These are phyloP conservation scores for Closterium sp. DNA, from an alignment of 139 green algal species.

Conservation along the genomic window DNA sequence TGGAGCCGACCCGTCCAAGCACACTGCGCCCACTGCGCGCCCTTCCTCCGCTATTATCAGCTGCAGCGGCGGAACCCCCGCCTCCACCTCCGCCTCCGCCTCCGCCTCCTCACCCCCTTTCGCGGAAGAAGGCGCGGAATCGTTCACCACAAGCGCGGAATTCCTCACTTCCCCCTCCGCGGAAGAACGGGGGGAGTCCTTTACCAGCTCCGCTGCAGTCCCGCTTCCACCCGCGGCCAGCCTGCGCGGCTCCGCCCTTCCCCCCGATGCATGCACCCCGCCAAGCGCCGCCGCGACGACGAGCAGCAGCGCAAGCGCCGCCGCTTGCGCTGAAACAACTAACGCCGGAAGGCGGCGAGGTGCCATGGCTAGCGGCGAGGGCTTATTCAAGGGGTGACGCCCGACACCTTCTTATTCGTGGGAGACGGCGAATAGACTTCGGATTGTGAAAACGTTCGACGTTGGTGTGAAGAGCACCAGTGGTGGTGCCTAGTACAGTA, in stretches of 20 bases:
- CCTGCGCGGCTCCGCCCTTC: not conserved
- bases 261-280: not conserved
- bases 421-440: too few species aligned
- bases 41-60: not conserved
- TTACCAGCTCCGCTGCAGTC: not conserved
- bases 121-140: not conserved
- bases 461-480: too few species aligned
- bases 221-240: not conserved
- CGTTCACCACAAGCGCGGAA: not conserved
- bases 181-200: not conserved
- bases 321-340: not conserved
- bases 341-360: not conserved
- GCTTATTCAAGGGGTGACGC: too few species aligned
- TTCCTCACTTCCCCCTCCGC: not conserved
- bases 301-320: not conserved
- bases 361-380: too few species aligned
- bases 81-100: too few species aligned
- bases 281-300: not conserved
- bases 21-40: not conserved
- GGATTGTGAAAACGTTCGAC: too few species aligned
- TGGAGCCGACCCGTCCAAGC: not conserved
- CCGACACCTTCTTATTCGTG: too few species aligned
- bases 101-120: not conserved
- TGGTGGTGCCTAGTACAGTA: too few species aligned
- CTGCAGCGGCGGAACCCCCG: not conserved